These are phyloP conservation scores for Leishmania lainsoni DNA, from an alignment of 208 protist genomes.

Conservation along the genomic window DNA sequence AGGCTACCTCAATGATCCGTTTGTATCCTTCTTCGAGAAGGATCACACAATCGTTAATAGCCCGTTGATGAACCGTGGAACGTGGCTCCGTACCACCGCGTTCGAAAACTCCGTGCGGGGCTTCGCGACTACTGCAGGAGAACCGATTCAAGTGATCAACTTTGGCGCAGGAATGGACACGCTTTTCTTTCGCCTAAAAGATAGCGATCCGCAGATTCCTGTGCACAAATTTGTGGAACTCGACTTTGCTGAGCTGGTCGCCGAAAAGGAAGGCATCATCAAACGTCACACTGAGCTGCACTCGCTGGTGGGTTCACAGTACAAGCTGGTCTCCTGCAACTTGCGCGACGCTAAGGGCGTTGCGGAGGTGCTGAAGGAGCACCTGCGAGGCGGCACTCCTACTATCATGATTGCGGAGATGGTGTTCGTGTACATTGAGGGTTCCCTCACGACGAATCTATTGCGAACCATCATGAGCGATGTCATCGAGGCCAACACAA, in stretches of 20 bases:
- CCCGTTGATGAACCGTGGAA: constrained; percentile 91
- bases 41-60: constrained; percentile 91
- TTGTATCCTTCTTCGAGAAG: constrained; percentile 74
- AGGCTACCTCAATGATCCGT: constrained; percentile 87
- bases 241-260: constrained; percentile 81
- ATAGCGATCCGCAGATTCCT: constrained; percentile 55
- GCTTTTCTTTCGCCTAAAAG: constrained; percentile 85
- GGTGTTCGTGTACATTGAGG: constrained; percentile 92
- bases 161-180: constrained; percentile 90
- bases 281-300: constrained; percentile 40
- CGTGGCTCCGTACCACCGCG: constrained; percentile 85
- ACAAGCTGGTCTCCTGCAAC: constrained; percentile 62
- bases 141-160: constrained; percentile 86
- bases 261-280: constrained; percentile 74
- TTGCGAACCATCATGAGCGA: constrained; percentile 55
- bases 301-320: constrained; percentile 45
- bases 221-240: constrained; percentile 78
- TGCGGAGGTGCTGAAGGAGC: constrained; percentile 45
- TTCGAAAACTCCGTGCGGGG: constrained; percentile 76
- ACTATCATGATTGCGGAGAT: constrained; percentile 89
- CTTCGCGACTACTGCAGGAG: constrained; percentile 45
- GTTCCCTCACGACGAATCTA: constrained; percentile 60
- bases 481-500: constrained; percentile 46
- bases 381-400: constrained; percentile 47
- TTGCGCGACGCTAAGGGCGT: constrained; percentile 59